phyloP scores from a whole-genome alignment of 192 early-diverging fungal species.

The Dissophora globulifera region DNA sequence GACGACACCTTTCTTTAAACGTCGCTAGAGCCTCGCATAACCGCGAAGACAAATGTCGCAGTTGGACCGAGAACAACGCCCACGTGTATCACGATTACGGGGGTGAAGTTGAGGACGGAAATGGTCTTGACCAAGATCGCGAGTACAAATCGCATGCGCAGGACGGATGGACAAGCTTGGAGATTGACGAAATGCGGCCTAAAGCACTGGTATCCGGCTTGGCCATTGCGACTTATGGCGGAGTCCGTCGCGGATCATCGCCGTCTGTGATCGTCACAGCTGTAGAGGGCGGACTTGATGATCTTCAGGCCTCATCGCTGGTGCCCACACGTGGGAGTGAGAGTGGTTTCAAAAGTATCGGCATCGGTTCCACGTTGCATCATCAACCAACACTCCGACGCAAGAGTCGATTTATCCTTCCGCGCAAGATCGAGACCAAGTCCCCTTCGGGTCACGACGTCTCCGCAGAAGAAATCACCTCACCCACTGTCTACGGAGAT shows the following conservation, averaged over 20 bases:
- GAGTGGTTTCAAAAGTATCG: no score
- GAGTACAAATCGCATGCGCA: conserved; percentile 46
- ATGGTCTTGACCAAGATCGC: conserved; percentile 17
- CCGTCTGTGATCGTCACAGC: conserved; percentile 4
- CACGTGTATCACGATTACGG: conserved; percentile 21
- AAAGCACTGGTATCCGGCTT: neutral
- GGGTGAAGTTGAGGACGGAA: conserved; percentile 15
- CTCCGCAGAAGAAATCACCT: conserved; percentile 3
- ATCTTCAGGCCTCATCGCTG: no score
- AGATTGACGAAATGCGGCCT: conserved; percentile 14
- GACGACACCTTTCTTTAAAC: neutral
- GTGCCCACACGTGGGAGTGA: conserved; percentile 12
- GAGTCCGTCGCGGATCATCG: neutral
- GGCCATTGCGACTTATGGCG: neutral
- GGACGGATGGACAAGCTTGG: conserved; percentile 34
- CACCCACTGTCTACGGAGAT: conserved; percentile 24
- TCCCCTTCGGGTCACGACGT: neutral
- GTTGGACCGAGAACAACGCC: conserved; percentile 27
- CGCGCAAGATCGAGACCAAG: conserved; percentile 35
- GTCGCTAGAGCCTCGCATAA: neutral
- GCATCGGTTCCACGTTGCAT: neutral
- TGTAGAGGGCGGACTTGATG: no score
- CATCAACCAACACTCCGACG: conserved; percentile 19
- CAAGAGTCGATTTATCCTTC: conserved; percentile 39
- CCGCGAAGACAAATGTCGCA: conserved; percentile 36